Conservation (phyloP, 1,139 yeast genomes). For the Pichia sorboxylosa region DNA sequence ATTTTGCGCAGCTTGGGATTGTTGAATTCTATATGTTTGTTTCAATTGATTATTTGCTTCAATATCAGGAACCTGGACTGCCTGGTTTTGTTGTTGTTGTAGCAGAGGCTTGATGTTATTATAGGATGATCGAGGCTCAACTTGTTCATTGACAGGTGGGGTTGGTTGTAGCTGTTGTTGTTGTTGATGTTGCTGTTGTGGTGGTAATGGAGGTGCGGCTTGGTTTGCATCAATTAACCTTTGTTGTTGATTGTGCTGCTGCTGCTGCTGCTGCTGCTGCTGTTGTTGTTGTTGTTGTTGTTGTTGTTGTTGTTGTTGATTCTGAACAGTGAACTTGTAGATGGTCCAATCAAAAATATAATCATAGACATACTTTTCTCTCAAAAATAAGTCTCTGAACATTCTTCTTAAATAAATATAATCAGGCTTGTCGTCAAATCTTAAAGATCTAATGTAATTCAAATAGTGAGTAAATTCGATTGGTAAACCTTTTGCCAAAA, state of each 20-base stretch:
- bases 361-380: slow-evolving; percentile 86
- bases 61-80: slow-evolving; percentile 23
- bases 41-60: slow-evolving; percentile 11
- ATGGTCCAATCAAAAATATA: slow-evolving; percentile 96
- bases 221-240: slow-evolving; percentile 19
- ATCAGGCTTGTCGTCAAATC: slow-evolving; percentile 96
- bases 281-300: slow-evolving; percentile 23
- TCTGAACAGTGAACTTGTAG: slow-evolving; percentile 60
- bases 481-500: slow-evolving; percentile 85
- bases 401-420: slow-evolving; percentile 80
- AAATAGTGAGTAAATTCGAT: slow-evolving; percentile 80
- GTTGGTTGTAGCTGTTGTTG: slow-evolving; percentile 11
- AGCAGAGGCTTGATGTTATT: slow-evolving; percentile 20
- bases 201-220: slow-evolving; percentile 3
- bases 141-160: slow-evolving; percentile 2
- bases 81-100: slow-evolving; percentile 22
- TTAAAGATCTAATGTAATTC: slow-evolving; percentile 77
- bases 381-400: slow-evolving; percentile 78
- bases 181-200: slow-evolving; percentile 3
- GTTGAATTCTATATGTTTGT: slow-evolving; percentile 11
- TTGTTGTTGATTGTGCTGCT: slow-evolving; percentile 34
- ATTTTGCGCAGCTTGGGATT: slow-evolving; percentile 13
- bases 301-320: slow-evolving; percentile 44
- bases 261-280: slow-evolving; percentile 8
- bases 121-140: not conserved